Conservation (phyloP, 1,284 basidiomycete species). For the Ceratobasidium sp. region DNA sequence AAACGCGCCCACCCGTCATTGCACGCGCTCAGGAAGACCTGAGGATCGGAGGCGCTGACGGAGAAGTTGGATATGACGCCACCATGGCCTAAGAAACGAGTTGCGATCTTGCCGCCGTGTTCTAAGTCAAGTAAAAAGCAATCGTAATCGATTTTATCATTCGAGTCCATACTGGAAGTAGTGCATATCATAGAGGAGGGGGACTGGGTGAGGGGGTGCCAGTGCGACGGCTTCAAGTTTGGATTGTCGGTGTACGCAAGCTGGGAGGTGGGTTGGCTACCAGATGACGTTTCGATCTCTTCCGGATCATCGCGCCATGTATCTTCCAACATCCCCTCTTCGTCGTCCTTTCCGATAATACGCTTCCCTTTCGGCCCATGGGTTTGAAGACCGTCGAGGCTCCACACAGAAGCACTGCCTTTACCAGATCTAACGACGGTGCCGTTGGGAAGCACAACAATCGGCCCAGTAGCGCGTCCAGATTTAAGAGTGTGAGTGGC, state of each 20-base stretch:
- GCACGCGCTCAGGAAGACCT: constrained; percentile 10
- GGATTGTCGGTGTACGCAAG: neutral
- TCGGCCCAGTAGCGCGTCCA: neutral
- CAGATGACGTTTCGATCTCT: constrained; percentile 25
- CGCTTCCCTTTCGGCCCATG: constrained; percentile 21
- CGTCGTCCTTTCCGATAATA: neutral
- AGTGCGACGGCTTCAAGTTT: neutral
- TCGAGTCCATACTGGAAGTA: neutral
- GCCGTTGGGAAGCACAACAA: constrained; percentile 16
- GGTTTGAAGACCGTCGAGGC: constrained; percentile 10
- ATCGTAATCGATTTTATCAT: neutral
- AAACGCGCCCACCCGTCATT: constrained; percentile 2
- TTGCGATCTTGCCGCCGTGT: neutral
- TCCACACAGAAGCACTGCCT: constrained; percentile 18
- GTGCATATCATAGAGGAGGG: neutral
- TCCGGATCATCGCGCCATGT: constrained; percentile 23
- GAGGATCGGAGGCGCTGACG: neutral
- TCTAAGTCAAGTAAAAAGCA: constrained; percentile 8
- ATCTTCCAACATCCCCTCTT: neutral
- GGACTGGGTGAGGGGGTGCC: neutral
- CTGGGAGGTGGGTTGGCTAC: neutral
- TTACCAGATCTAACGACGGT: constrained; percentile 28
- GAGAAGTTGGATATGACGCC: neutral
- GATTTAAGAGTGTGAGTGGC: constrained; percentile 30
- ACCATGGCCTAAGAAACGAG: constrained; percentile 18